Evolutionary conservation across 139 green algal species (phyloP), one percentile per base, ranked within the genome.

Genomic region (Tetraselmis striata): DNA sequence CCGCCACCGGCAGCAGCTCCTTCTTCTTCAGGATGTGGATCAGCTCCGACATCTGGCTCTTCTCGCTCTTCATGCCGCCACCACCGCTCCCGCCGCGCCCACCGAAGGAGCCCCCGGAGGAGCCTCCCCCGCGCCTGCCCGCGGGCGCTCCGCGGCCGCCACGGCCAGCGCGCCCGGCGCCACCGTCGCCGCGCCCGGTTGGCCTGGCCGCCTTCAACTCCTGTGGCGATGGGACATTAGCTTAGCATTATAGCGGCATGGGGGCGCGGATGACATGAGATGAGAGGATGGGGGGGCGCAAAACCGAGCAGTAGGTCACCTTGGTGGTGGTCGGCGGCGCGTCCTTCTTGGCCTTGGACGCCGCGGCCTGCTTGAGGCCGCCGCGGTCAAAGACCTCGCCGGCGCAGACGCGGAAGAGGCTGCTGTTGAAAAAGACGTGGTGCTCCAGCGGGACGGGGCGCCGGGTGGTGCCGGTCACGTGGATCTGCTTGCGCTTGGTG

Each of bases 391-490:
- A 89, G 1, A 31, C 45, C 67, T 90, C 84, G 2, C 77, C 32
- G 22, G 89, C 87, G 85, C 88, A 94, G 29, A 97, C 88, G 32
- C 87, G 87, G 88, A 93, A 96, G 29, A 98, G 82, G 81, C 97
- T 87, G 22, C 91, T 90, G 0, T 32, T 83, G 83, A 95, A 98
- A 92, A 95, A 99, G 30, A 99, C 81, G 77, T 83, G 85, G 89
- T 99, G 96, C 90, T 99, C 92, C 80, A 99, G 89, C 0, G 96
- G 96, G 5, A 99, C 96, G 1, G 96, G 96, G 0, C 96, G 90
- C 83, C 93, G 93, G 1, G 77, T 89, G 32, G 96, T 99, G 82
- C 92, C 92, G 28, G 93, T 95, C 0, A 99, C 93, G 81, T 96
- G 93, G 5, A 98, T 89, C 27, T 91, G 83, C 83, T 94, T 94